Conservation (phyloP, 768 basidiomycete species). For the Leucocoprinus birnbaumii region DNA sequence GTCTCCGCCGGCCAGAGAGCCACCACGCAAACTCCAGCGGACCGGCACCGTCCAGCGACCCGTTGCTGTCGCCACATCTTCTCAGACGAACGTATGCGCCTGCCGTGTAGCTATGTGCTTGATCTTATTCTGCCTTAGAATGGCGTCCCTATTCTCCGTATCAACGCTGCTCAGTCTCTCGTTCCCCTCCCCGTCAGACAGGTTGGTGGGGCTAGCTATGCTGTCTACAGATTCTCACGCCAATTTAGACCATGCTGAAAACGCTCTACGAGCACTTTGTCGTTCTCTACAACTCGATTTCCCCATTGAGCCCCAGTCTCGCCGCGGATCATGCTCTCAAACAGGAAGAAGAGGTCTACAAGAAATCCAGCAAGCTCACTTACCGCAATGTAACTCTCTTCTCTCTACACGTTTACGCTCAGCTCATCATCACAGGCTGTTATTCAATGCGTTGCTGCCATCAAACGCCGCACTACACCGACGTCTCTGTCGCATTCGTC, state of each 20-base stretch:
- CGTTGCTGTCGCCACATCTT: slow-evolving; percentile 37
- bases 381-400: slow-evolving; percentile 69
- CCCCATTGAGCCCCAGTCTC: slow-evolving; percentile 51
- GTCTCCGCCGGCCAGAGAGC: slow-evolving; percentile 32
- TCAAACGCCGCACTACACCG: slow-evolving; percentile 54
- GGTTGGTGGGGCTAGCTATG: slow-evolving; percentile 30
- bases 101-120: not conserved
- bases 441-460: slow-evolving; percentile 45
- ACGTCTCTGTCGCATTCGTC: slow-evolving; percentile 60
- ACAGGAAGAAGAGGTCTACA: slow-evolving; percentile 82
- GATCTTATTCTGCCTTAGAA: slow-evolving; percentile 28
- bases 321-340: slow-evolving; percentile 76
- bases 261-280: slow-evolving; percentile 70
- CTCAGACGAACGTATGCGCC: slow-evolving; percentile 31
- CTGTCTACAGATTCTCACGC: not conserved
- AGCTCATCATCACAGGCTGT: slow-evolving; percentile 36
- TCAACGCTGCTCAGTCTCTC: slow-evolving; percentile 66
- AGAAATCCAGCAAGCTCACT: slow-evolving; percentile 68
- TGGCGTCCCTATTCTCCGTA: slow-evolving; percentile 62
- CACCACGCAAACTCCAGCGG: slow-evolving; percentile 65
- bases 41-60: slow-evolving; percentile 41
- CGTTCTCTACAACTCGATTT: slow-evolving; percentile 59
- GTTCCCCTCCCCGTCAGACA: slow-evolving; percentile 76
- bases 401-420: not conserved
- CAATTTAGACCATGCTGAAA: slow-evolving; percentile 63